These are phyloP conservation scores for Nitzschia inconspicua DNA, from an alignment of 108 stramenopile genomes.

Conservation along the genomic window DNA sequence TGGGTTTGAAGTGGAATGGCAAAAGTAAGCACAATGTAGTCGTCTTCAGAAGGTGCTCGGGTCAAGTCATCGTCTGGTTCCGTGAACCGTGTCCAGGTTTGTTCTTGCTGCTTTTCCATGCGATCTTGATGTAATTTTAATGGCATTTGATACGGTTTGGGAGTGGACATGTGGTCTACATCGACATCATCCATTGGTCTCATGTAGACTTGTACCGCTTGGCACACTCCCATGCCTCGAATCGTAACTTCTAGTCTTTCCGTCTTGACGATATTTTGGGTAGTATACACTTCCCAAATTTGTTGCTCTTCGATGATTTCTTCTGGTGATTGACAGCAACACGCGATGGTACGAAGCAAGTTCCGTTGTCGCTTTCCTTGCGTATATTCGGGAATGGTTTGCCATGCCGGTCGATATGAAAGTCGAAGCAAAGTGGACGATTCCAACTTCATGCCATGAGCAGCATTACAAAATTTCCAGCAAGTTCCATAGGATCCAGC, in stretches of 20 bases:
- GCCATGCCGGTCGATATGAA: slow-evolving; percentile 71
- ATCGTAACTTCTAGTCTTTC: slow-evolving; percentile 29
- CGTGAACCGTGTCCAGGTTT: slow-evolving; percentile 17
- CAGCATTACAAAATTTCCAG: slow-evolving; percentile 40
- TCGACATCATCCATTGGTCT: slow-evolving; percentile 22
- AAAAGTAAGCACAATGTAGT: slow-evolving; percentile 31
- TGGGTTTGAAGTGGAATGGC: slow-evolving; percentile 26
- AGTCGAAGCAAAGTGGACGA: slow-evolving; percentile 50
- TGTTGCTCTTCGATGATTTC: slow-evolving; percentile 13
- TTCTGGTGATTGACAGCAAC: slow-evolving; percentile 12
- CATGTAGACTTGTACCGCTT: slow-evolving; percentile 62
- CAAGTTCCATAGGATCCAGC: slow-evolving; percentile 3
- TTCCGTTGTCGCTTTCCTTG: slow-evolving; percentile 4
- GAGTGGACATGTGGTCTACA: not conserved
- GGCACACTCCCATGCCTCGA: slow-evolving; percentile 69
- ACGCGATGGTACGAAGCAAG: not conserved
- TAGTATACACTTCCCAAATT: slow-evolving; percentile 34
- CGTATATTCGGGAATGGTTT: slow-evolving; percentile 70
- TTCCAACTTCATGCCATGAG: slow-evolving; percentile 23
- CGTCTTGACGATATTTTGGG: slow-evolving; percentile 24
- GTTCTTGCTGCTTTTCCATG: slow-evolving; percentile 4
- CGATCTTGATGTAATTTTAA: slow-evolving; percentile 19
- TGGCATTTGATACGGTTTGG: not conserved
- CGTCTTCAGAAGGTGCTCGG: not conserved
- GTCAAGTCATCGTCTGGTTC: slow-evolving; percentile 14